A percentile compares a stretch with the other conserved stretches of the same genome.
These are phyloP conservation scores for Talaromyces borbonicus DNA, from an alignment of 495 filamentous ascomycete species.

Conservation along the genomic window DNA sequence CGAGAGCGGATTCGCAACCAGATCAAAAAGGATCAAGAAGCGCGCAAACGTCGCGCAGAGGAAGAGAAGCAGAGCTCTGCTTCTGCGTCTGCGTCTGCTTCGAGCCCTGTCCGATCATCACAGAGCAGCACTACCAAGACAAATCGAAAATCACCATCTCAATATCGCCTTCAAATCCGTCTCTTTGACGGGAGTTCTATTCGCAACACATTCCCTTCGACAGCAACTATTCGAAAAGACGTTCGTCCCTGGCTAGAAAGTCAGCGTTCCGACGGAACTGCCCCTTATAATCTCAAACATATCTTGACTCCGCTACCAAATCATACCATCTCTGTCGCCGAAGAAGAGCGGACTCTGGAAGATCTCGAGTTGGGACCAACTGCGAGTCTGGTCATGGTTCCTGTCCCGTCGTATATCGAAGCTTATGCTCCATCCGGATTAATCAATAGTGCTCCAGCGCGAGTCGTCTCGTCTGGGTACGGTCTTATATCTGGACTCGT, in stretches of 20 bases:
- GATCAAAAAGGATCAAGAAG: conserved; percentile 10
- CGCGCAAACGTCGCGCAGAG: conserved; percentile 27
- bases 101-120: too few relatives aligned
- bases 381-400: conserved; percentile 75
- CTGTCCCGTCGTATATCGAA: conserved; percentile 48
- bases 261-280: conserved; percentile 33
- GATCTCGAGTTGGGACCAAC: conserved; percentile 64
- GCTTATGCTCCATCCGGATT: conserved; percentile 42
- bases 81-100: neutral
- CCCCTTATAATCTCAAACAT: conserved; percentile 75
- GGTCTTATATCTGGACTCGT: conserved; percentile 33
- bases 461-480: conserved; percentile 33
- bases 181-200: conserved; percentile 77
- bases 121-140: conserved; percentile 8
- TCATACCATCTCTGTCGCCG: conserved; percentile 55
- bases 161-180: conserved; percentile 64
- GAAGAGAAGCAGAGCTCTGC: conserved; percentile 25
- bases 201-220: conserved; percentile 56
- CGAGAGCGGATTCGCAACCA: conserved; percentile 7
- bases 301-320: conserved; percentile 72
- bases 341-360: conserved; percentile 58
- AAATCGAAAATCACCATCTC: conserved; percentile 16
- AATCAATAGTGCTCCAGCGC: conserved; percentile 31
- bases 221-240: conserved; percentile 50
- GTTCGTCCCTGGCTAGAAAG: conserved; percentile 72